Conservation (phyloP, 441 rosid species). For the Monsonia emarginata region DNA sequence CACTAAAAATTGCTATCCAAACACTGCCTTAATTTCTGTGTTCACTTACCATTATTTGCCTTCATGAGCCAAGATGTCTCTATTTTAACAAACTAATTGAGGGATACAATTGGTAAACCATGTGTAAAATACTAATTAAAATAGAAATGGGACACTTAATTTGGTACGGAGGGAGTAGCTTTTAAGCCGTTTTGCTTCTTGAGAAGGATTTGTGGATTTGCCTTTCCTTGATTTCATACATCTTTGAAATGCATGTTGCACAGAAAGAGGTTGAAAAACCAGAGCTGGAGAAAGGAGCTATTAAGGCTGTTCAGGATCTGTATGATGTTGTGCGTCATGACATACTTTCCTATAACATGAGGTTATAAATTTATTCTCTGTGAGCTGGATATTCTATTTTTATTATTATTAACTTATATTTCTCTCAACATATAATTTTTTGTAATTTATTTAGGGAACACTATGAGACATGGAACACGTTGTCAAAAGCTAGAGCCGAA, state of each 20-base stretch:
- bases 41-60: too few species aligned
- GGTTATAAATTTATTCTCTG: slow-evolving; percentile 28
- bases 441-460: slow-evolving; percentile 43
- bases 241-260: slow-evolving; percentile 15
- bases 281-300: slow-evolving; percentile 67
- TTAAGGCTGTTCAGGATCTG: slow-evolving; percentile 91
- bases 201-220: not conserved
- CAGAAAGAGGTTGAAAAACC: slow-evolving; percentile 71
- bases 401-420: not conserved
- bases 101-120: too few species aligned
- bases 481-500: slow-evolving; percentile 72
- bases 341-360: slow-evolving; percentile 61
- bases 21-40: too few species aligned
- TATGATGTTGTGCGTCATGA: slow-evolving; percentile 85
- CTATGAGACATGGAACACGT: slow-evolving; percentile 63
- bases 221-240: too few species aligned
- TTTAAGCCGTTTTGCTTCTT: not conserved
- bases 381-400: not conserved
- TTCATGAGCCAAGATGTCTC: too few species aligned
- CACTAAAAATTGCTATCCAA: too few species aligned
- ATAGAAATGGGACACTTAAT: too few species aligned
- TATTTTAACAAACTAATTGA: too few species aligned
- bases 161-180: too few species aligned
- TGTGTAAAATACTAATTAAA: too few species aligned
- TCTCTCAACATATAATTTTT: slow-evolving; percentile 7